Evolutionary conservation across 2,329 filamentous ascomycete species (phyloP).

Genomic region (Talaromyces sp.): DNA sequence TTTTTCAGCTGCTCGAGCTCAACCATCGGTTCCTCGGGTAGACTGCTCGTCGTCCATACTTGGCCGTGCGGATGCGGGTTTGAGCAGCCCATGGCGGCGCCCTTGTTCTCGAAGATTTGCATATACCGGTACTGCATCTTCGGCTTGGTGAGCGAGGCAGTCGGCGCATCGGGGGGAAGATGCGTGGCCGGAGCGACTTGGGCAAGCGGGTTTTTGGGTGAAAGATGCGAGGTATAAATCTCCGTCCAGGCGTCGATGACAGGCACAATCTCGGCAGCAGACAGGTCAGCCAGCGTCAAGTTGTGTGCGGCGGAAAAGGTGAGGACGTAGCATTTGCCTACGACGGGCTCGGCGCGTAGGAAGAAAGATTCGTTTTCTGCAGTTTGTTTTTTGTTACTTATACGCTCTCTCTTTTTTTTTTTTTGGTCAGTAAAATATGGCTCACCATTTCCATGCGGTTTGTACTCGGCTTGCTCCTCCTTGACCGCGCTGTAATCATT

Average conservation of each 20-base stretch:
- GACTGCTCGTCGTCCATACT: slow-evolving; percentile 85
- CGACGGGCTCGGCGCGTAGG: slow-evolving; percentile 78
- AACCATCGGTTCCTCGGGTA: slow-evolving; percentile 82
- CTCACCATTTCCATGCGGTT: slow-evolving; percentile 45
- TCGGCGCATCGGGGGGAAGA: slow-evolving; percentile 44
- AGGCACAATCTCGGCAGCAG: slow-evolving; percentile 68
- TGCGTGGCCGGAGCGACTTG: slow-evolving; percentile 43
- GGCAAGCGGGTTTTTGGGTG: slow-evolving; percentile 63
- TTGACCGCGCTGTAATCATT: slow-evolving; percentile 98
- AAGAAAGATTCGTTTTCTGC: slow-evolving; percentile 69
- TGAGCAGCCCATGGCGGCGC: slow-evolving; percentile 94
- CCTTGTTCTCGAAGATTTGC: slow-evolving; percentile 99
- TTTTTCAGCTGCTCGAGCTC: slow-evolving; percentile 75
- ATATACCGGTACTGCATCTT: slow-evolving; percentile 85
- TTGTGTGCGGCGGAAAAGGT: slow-evolving; percentile 91
- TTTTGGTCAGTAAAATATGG: neutral
- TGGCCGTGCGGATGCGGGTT: slow-evolving; percentile 98
- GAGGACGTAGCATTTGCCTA: slow-evolving; percentile 93
- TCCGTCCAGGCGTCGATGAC: slow-evolving; percentile 88
- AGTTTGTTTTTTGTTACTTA: slow-evolving; percentile 2
- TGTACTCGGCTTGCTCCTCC: slow-evolving; percentile 81
- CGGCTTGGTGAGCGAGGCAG: slow-evolving; percentile 48
- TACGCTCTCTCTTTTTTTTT: neutral
- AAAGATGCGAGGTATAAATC: slow-evolving; percentile 78
- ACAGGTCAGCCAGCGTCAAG: slow-evolving; percentile 86